A percentile compares a stretch with the other conserved stretches of the same genome.
These are phyloP conservation scores for Ochromonas danica DNA, from an alignment of 108 stramenopile species.

Conservation along the genomic window DNA sequence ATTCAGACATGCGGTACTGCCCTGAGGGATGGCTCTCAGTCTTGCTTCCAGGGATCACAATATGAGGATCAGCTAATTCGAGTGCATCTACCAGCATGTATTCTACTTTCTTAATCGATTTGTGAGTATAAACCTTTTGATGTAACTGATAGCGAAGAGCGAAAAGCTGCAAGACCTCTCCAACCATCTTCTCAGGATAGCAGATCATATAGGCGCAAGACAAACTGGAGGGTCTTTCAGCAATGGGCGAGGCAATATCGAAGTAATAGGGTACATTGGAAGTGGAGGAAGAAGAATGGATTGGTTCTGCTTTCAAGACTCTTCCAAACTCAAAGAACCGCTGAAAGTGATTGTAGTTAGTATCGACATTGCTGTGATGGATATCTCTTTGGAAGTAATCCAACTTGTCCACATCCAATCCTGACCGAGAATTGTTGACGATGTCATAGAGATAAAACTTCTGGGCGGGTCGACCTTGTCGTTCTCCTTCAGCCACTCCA, in stretches of 20 bases:
- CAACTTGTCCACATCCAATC: conserved; percentile 88
- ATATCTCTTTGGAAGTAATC: conserved; percentile 86
- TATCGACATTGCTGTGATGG: conserved; percentile 41
- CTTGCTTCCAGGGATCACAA: conserved; percentile 22
- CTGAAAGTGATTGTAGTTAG: conserved; percentile 16
- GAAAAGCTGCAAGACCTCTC: conserved; percentile 68
- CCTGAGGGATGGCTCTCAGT: conserved; percentile 11
- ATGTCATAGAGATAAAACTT: conserved; percentile 86
- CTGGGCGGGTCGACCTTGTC: conserved; percentile 34
- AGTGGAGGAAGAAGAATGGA: conserved; percentile 15
- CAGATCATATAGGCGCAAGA: conserved; percentile 54
- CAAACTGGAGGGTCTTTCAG: conserved; percentile 14
- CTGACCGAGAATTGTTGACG: conserved; percentile 76
- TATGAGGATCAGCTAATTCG: conserved; percentile 26
- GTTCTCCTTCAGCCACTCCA: conserved; percentile 40
- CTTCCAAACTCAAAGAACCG: conserved; percentile 8
- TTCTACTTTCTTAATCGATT: conserved; percentile 64
- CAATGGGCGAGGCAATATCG: conserved; percentile 19
- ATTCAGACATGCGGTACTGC: conserved; percentile 36
- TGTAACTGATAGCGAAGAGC: conserved; percentile 64
- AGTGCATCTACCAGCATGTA: conserved; percentile 56
- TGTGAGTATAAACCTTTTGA: conserved; percentile 74
- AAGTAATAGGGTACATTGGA: conserved; percentile 5
- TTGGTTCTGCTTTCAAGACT: conserved; percentile 6
- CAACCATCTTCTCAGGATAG: conserved; percentile 74